Evolutionary conservation across 345 rosid species (phyloP).

Genomic region (Raphanus raphanistrum): DNA sequence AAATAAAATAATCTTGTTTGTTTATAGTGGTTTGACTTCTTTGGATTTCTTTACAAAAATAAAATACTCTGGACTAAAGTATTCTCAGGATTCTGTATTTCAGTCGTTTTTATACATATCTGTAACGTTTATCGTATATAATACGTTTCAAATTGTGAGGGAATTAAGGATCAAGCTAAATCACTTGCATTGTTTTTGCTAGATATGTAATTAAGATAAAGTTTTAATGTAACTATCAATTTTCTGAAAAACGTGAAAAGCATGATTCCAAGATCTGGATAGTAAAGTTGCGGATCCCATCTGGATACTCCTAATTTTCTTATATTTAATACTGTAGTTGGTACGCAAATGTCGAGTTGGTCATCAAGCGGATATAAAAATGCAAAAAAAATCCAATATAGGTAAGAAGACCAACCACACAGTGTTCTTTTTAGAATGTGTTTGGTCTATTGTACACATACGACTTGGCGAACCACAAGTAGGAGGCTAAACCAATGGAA

Average conservation of each 20-base stretch:
- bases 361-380: background rate
- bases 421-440: background rate
- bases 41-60: background rate
- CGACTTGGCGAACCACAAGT: constrained; percentile 32
- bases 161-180: background rate
- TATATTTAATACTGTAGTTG: background rate
- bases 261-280: background rate
- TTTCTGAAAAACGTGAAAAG: background rate
- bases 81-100: too few species aligned
- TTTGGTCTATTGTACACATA: background rate
- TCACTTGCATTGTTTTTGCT: background rate
- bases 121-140: background rate
- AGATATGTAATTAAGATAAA: background rate
- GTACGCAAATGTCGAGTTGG: background rate
- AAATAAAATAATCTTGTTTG: background rate
- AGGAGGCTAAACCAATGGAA: constrained; percentile 19
- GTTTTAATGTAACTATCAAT: background rate
- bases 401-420: background rate
- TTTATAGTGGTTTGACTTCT: background rate
- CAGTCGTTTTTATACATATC: too few species aligned
- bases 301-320: background rate
- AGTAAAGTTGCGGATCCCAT: background rate
- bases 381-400: background rate
- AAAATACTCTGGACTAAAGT: background rate
- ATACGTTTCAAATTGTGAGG: background rate